These are phyloP conservation scores for Calophaca sinica DNA, from an alignment of 306 rosid genomes.

Conservation along the genomic window DNA sequence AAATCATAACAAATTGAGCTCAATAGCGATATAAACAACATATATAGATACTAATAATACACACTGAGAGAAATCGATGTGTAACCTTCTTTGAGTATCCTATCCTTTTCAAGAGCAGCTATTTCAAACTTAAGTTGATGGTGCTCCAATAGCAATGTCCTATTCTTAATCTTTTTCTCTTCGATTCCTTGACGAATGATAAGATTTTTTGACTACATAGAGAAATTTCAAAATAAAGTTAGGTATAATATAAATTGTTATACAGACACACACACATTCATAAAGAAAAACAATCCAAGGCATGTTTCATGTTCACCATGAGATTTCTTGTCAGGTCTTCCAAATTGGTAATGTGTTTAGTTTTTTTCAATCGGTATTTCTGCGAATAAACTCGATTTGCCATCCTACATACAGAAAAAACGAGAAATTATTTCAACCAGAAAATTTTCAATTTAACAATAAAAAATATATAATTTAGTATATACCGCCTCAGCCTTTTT, in stretches of 20 bases:
- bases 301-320: slow-evolving; percentile 43
- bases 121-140: slow-evolving; percentile 43
- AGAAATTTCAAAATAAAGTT: background rate
- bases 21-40: background rate
- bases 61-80: too few species aligned
- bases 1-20: background rate
- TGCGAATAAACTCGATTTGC: slow-evolving; percentile 4
- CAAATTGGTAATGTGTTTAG: background rate
- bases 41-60: background rate
- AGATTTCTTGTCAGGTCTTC: slow-evolving; percentile 38
- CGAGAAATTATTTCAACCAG: background rate
- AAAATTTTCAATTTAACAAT: background rate
- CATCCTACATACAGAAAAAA: background rate
- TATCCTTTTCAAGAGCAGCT: slow-evolving; percentile 21
- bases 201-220: slow-evolving; percentile 19
- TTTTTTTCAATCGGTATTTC: background rate
- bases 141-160: slow-evolving; percentile 47
- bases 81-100: slow-evolving; percentile 52
- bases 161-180: slow-evolving; percentile 12
- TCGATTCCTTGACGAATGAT: slow-evolving; percentile 22
- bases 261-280: background rate
- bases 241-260: background rate
- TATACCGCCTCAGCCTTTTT: slow-evolving; percentile 2
- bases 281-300: background rate
- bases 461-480: background rate